Conservation (phyloP, 2,329 filamentous ascomycete species). For the Fusarium haematococcum region DNA sequence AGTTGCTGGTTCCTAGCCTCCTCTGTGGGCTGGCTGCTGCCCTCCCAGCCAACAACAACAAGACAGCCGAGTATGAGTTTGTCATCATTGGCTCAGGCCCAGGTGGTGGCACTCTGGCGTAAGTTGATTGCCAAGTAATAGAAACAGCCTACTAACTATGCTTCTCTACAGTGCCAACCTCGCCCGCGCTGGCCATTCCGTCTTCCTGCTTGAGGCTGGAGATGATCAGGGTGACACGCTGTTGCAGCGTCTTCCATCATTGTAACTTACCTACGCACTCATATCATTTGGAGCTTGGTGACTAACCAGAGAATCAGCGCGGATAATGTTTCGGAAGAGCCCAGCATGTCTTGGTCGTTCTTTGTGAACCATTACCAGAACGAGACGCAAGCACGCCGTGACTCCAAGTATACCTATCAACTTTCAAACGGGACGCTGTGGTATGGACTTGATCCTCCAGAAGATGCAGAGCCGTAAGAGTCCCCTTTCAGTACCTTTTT, state of each 20-base stretch:
- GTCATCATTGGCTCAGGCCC: constrained; percentile 69
- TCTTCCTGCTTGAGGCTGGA: constrained; percentile 68
- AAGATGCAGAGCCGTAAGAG: constrained; percentile 38
- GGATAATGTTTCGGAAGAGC: constrained; percentile 16
- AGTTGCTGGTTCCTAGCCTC: background rate
- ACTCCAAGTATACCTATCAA: constrained; percentile 37
- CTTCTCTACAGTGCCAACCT: constrained; percentile 54
- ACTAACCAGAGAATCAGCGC: constrained; percentile 9
- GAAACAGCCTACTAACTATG: background rate
- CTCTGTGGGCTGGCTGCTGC: constrained; percentile 6
- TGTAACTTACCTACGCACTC: constrained; percentile 5
- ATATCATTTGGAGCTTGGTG: too few relatives aligned
- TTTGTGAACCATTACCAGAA: constrained; percentile 68
- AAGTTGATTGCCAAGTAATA: background rate
- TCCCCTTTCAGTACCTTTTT: background rate
- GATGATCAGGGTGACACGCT: constrained; percentile 58
- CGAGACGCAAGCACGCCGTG: constrained; percentile 29
- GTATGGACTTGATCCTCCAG: constrained; percentile 48
- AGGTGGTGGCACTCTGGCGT: constrained; percentile 65
- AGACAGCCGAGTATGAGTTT: constrained; percentile 61
- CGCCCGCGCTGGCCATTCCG: constrained; percentile 65
- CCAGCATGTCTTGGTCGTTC: constrained; percentile 63
- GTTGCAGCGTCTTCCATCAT: constrained; percentile 24
- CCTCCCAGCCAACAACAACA: background rate
- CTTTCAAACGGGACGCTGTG: constrained; percentile 31